phyloP scores from a whole-genome alignment of 306 rosid genomes.

The Medicago truncatula region DNA sequence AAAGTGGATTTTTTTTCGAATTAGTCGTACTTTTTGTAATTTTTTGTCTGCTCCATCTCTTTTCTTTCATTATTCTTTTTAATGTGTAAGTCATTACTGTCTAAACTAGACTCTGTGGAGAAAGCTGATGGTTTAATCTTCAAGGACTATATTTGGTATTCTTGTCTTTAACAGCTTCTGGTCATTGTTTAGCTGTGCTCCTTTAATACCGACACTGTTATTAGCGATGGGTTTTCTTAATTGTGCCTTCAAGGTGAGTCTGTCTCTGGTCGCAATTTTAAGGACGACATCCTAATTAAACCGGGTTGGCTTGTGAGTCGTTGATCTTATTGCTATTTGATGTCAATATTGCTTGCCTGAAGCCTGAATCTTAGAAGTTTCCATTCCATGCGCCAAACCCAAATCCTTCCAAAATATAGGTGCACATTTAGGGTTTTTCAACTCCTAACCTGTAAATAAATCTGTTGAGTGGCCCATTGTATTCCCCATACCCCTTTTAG shows the following conservation, averaged over 20 bases:
- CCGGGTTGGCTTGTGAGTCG: conserved; percentile 93
- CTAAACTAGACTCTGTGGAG: not conserved
- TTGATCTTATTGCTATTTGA: no score
- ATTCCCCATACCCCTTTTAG: conserved; percentile 26
- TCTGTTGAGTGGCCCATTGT: conserved; percentile 44
- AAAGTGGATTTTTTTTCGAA: not conserved
- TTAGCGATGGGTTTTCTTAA: conserved; percentile 10
- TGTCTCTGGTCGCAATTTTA: conserved; percentile 89
- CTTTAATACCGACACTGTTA: not conserved
- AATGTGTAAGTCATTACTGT: not conserved
- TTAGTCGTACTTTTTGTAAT: not conserved
- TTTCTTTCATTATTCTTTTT: conserved; percentile 16
- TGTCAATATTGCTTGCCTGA: no score
- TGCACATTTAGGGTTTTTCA: conserved; percentile 7
- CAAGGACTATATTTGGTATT: conserved; percentile 1
- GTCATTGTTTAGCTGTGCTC: conserved; percentile 4
- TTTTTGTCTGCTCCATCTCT: not conserved
- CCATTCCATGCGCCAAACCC: conserved; percentile 26
- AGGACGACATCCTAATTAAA: conserved; percentile 74
- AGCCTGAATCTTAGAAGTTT: conserved; percentile 28
- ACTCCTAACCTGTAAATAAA: conserved; percentile 45
- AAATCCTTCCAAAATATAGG: conserved; percentile 15
- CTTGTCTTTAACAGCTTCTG: not conserved
- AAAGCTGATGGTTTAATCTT: not conserved
- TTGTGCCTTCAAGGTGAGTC: conserved; percentile 81